Percentiles rank a stretch among this genome's conserved stretches.
These are phyloP conservation scores for Prunus persica DNA, from an alignment of 306 rosid species.

Conservation along the genomic window DNA sequence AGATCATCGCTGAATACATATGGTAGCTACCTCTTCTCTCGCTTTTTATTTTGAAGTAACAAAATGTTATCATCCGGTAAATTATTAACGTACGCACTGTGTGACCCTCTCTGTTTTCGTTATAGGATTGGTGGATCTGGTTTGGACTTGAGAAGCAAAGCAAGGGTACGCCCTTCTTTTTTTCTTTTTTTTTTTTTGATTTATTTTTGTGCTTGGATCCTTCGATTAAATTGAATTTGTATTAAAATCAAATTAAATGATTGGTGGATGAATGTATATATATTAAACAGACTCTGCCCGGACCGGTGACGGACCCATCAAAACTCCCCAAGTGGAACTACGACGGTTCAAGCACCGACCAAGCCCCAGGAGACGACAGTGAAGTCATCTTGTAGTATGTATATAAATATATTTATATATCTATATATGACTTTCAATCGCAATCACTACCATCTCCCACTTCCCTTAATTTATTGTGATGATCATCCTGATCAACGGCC, in stretches of 20 bases:
- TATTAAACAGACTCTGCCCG: conserved; percentile 40
- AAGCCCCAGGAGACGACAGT: conserved; percentile 50
- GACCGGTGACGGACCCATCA: conserved; percentile 39
- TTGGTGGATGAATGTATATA: background rate
- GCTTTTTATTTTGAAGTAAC: no score
- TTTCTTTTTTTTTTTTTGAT: background rate
- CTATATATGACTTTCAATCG: background rate
- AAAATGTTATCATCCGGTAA: no score
- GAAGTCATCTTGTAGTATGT: conserved; percentile 53
- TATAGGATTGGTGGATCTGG: conserved; percentile 61
- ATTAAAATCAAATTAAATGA: background rate
- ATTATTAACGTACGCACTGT: background rate
- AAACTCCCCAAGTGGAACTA: conserved; percentile 55
- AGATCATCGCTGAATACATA: conserved; percentile 79
- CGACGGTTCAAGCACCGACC: conserved; percentile 57
- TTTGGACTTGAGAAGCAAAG: conserved; percentile 58
- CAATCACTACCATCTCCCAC: background rate
- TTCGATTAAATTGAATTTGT: background rate
- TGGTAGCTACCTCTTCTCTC: conserved; percentile 42
- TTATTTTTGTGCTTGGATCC: background rate
- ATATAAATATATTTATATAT: no score
- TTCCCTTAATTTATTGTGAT: background rate
- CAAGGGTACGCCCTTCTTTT: conserved; percentile 25
- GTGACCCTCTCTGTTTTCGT: background rate
- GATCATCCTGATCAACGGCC: background rate